These are phyloP conservation scores for Ophiocordyceps camponoti-floridani DNA, from an alignment of 2,329 filamentous ascomycete species.

Conservation along the genomic window DNA sequence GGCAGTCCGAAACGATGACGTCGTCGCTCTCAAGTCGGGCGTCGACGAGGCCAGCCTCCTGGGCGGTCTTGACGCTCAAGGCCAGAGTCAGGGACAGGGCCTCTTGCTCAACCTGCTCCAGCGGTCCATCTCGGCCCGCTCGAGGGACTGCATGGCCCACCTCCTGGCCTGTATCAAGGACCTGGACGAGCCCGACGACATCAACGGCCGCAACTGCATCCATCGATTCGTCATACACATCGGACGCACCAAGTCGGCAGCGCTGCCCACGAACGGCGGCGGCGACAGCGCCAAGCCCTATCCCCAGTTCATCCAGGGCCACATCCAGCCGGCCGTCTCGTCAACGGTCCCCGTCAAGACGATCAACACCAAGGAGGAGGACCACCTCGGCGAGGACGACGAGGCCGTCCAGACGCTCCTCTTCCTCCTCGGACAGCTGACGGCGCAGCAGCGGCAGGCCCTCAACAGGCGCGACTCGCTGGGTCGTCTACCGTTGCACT, in stretches of 20 bases:
- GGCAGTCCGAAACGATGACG: slow-evolving; percentile 52
- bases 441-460: slow-evolving; percentile 45
- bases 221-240: slow-evolving; percentile 88
- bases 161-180: slow-evolving; percentile 51
- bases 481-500: slow-evolving; percentile 75
- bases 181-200: slow-evolving; percentile 75
- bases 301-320: slow-evolving; percentile 45
- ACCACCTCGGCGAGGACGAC: slow-evolving; percentile 50
- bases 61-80: slow-evolving; percentile 2
- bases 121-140: slow-evolving; percentile 52
- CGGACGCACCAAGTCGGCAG: slow-evolving; percentile 47
- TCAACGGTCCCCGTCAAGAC: slow-evolving; percentile 42
- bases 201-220: slow-evolving; percentile 85
- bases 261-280: slow-evolving; percentile 24
- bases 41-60: slow-evolving; percentile 37
- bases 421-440: slow-evolving; percentile 49
- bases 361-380: slow-evolving; percentile 47
- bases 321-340: slow-evolving; percentile 62
- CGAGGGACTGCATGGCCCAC: slow-evolving; percentile 50
- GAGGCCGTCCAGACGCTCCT: slow-evolving; percentile 53
- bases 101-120: slow-evolving; percentile 69
- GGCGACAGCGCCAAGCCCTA: slow-evolving; percentile 29
- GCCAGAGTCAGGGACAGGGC: slow-evolving; percentile 29
- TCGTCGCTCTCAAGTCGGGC: slow-evolving; percentile 32
- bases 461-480: slow-evolving; percentile 57